These are phyloP conservation scores for Marchantia paleacea DNA, from an alignment of 225 moss, liverwort and hornwort genomes.

Conservation along the genomic window DNA sequence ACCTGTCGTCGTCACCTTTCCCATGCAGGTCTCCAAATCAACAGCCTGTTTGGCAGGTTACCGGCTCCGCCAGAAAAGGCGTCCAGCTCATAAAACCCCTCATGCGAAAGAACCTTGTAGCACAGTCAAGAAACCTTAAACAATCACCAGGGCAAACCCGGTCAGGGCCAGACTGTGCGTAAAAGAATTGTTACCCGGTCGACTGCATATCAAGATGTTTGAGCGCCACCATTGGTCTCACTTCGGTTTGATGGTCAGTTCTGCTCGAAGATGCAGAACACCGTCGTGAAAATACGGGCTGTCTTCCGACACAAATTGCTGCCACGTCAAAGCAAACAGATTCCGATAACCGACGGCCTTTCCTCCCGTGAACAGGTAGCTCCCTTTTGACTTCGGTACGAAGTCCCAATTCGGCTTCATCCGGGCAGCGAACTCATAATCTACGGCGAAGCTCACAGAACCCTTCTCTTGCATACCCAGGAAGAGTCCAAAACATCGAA, in stretches of 20 bases:
- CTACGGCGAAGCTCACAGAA: constrained; percentile 84
- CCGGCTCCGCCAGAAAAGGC: not conserved
- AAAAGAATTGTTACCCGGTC: not conserved
- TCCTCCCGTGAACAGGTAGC: constrained; percentile 89
- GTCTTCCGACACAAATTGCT: constrained; percentile 78
- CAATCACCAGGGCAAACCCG: not conserved
- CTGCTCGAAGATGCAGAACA: constrained; percentile 85
- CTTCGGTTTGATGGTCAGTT: constrained; percentile 77
- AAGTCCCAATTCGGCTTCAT: constrained; percentile 93
- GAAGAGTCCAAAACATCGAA: constrained; percentile 96
- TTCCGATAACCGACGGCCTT: constrained; percentile 98
- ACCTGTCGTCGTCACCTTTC: not conserved
- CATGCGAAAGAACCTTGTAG: not conserved
- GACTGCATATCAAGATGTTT: not conserved
- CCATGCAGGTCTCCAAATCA: not conserved
- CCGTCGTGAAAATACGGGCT: constrained; percentile 85
- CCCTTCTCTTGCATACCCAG: constrained; percentile 99
- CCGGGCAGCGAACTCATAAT: constrained; percentile 94
- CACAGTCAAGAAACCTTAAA: constrained; percentile 7
- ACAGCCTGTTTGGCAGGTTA: not conserved
- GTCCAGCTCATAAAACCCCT: not conserved
- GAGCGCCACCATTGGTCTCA: not conserved
- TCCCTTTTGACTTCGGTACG: constrained; percentile 79
- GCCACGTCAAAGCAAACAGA: constrained; percentile 88
- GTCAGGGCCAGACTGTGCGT: not conserved